Evolutionary conservation across 441 rosid genomes (phyloP), one percentile per base, ranked within the genome.

Genomic region (Arabidopsis hybrid): DNA sequence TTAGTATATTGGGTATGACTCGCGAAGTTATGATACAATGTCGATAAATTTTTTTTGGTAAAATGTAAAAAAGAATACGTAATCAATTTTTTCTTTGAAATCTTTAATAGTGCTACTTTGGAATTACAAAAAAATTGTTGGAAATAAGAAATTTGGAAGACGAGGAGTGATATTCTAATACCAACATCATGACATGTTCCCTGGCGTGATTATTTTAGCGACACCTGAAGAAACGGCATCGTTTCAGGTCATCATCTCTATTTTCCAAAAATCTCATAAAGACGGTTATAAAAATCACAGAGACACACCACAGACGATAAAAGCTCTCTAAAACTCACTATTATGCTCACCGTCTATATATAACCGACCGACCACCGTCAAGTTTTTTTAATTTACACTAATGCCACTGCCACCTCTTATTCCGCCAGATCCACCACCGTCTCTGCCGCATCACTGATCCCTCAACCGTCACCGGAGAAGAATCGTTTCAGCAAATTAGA

Each of bases 381-480:
- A 3, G 39, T 8, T 31, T 12, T 26, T 5, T 42, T 50, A 4
- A 29, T 11, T 76, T 72, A 73, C 78, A 68, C 81, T 56, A 63
- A 78, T 78, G 81, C 75, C 71, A 73, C 75, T 63, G 31, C 71
- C 74, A 29, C 78, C 64, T 36, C 69, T 67, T 47, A 46, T 78
- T 4, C 78, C 81, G 0, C 81, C 74, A 67, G 78, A 72, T 72
- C 81, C 81, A 9, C 78, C 81, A 38, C 78, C 81, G 57, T 73
- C 78, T 61, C 81, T 67, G 52, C 66, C 49, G 66, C 74, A 7
- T 49, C 72, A 38, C 60, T 78, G 62, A 73, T 6, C 39, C 36
- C 6, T 2, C 4, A 3, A 42, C 71, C 45, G 7, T 70, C 79
- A 12, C 66, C 78, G 70, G 57, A 8, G 10, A 18, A 53, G 6